A percentile compares a stretch with the other conserved stretches of the same genome.
Evolutionary conservation across 2,329 filamentous ascomycete genomes (phyloP).

Genomic region (Colletotrichum tamarilloi): DNA sequence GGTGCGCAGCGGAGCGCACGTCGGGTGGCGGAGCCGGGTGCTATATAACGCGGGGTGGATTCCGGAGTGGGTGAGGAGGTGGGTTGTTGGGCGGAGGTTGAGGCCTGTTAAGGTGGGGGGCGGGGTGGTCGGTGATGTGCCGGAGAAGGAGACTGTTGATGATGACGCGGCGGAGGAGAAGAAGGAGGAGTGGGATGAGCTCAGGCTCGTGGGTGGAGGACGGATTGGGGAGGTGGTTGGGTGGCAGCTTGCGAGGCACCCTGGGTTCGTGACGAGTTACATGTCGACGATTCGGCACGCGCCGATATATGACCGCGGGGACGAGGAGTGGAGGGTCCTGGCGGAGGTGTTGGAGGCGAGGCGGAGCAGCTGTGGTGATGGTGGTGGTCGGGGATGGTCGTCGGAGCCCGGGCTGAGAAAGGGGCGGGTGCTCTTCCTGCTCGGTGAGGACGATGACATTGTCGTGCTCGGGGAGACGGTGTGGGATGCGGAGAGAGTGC

Average conservation of each 20-base stretch:
- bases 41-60: constrained; percentile 71
- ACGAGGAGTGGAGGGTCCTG: constrained; percentile 69
- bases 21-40: constrained; percentile 69
- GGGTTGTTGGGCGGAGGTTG: constrained; percentile 62
- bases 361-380: constrained; percentile 43
- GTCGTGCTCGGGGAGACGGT: constrained; percentile 73
- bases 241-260: constrained; percentile 77
- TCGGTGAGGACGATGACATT: constrained; percentile 75
- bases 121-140: constrained; percentile 44
- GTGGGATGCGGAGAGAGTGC: constrained; percentile 66
- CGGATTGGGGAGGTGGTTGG: constrained; percentile 70
- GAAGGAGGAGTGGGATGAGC: constrained; percentile 56
- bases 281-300: constrained; percentile 77
- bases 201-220: constrained; percentile 62
- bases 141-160: constrained; percentile 52
- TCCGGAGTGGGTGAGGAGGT: constrained; percentile 67
- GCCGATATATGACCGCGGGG: constrained; percentile 73
- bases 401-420: constrained; percentile 47
- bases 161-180: constrained; percentile 49
- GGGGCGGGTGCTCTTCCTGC: constrained; percentile 71
- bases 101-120: constrained; percentile 44
- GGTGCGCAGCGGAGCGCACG: constrained; percentile 67
- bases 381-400: no score
- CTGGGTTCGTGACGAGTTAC: constrained; percentile 77
- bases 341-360: constrained; percentile 58